These are phyloP conservation scores for Rhizophagus clarus DNA, from an alignment of 192 early-diverging fungal genomes.

Conservation along the genomic window DNA sequence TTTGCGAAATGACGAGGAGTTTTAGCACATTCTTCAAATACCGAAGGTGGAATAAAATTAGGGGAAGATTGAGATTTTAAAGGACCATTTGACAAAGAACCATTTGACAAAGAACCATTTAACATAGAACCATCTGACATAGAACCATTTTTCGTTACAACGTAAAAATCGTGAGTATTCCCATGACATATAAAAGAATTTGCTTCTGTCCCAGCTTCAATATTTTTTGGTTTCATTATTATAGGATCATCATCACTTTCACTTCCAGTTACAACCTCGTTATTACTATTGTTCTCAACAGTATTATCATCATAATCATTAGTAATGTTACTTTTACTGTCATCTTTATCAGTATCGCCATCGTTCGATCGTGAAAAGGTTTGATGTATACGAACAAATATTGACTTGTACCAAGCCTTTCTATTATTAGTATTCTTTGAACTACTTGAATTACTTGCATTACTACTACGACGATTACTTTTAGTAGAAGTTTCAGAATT, in stretches of 20 bases:
- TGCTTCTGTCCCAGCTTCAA: background rate
- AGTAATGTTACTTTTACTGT: background rate
- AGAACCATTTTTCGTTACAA: no score
- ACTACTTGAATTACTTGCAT: background rate
- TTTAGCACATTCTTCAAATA: constrained; percentile 16
- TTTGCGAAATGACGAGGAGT: constrained; percentile 4
- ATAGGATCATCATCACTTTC: background rate
- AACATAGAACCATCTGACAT: no score
- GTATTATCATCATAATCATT: no score
- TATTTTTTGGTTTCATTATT: background rate
- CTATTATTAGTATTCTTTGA: background rate
- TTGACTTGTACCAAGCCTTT: background rate
- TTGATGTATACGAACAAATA: background rate
- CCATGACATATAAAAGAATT: no score
- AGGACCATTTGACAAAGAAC: no score
- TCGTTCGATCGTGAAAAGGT: background rate
- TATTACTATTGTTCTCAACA: background rate
- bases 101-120: no score
- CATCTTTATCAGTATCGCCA: background rate
- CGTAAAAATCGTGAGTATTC: no score
- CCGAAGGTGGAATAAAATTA: background rate
- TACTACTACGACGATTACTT: background rate
- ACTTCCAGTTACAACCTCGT: no score
- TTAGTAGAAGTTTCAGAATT: background rate
- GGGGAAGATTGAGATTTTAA: no score